phyloP scores from a whole-genome alignment of 2,329 filamentous ascomycete genomes.

The Paecilomyces sp. region DNA sequence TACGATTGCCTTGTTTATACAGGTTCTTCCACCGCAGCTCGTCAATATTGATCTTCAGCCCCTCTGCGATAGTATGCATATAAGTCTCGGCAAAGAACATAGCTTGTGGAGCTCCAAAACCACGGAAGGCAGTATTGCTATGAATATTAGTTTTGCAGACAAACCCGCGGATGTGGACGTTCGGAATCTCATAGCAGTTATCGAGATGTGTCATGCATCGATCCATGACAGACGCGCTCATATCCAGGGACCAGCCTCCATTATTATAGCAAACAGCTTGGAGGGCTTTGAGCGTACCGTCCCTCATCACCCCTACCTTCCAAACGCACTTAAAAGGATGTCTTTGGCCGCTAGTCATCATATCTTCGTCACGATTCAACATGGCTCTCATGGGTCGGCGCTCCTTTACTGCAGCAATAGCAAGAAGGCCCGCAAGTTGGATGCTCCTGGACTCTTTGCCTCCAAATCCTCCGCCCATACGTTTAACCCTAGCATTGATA shows the following conservation, averaged over 20 bases:
- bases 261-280: conserved; percentile 15
- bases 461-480: conserved; percentile 78
- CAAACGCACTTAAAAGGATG: conserved; percentile 76
- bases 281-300: conserved; percentile 9
- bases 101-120: conserved; percentile 17
- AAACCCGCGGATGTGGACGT: conserved; percentile 14
- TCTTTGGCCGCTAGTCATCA: conserved; percentile 72
- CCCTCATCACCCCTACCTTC: conserved; percentile 36
- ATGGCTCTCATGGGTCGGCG: conserved; percentile 72
- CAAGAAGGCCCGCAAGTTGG: conserved; percentile 66
- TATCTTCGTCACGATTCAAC: conserved; percentile 85
- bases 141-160: conserved; percentile 18
- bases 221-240: conserved; percentile 17
- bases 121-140: conserved; percentile 17
- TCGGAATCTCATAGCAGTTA: conserved; percentile 16
- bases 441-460: conserved; percentile 80
- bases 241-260: conserved; percentile 13
- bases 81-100: conserved; percentile 17
- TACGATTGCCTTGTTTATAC: conserved; percentile 13
- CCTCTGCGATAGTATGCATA: conserved; percentile 14
- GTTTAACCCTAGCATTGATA: conserved; percentile 72
- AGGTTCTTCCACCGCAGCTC: conserved; percentile 13
- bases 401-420: conserved; percentile 72
- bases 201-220: conserved; percentile 16
- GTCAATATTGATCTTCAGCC: conserved; percentile 11